Evolutionary conservation across 257 asterid species (phyloP).

Genomic region (Scutellaria minor): DNA sequence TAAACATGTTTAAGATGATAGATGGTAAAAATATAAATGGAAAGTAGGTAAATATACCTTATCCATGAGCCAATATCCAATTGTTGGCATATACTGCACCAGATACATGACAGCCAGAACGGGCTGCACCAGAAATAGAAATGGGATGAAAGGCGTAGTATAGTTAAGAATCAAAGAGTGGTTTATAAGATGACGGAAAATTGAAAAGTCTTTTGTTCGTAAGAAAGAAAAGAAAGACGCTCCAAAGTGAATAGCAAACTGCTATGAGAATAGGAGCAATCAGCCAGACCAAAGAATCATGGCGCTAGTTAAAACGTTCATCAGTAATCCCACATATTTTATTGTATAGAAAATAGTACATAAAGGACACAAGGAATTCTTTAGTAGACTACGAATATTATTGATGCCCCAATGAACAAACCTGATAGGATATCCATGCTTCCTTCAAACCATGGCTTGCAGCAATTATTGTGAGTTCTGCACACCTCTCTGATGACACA

Average conservation of each 20-base stretch:
- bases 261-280: neutral
- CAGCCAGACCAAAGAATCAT: slow-evolving; percentile 14
- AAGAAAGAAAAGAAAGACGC: slow-evolving; percentile 20
- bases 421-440: slow-evolving; percentile 99
- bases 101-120: slow-evolving; percentile 94
- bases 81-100: slow-evolving; percentile 79
- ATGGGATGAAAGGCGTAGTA: neutral
- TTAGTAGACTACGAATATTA: neutral
- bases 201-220: neutral
- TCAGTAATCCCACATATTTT: neutral
- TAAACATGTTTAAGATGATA: slow-evolving; percentile 13
- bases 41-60: slow-evolving; percentile 52
- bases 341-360: neutral
- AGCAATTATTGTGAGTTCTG: slow-evolving; percentile 89
- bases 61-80: slow-evolving; percentile 99
- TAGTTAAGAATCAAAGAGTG: slow-evolving; percentile 13
- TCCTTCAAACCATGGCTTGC: slow-evolving; percentile 96
- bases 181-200: neutral
- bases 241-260: slow-evolving; percentile 9
- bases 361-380: neutral
- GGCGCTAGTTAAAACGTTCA: neutral
- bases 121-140: slow-evolving; percentile 62
- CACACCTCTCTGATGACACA: slow-evolving; percentile 94
- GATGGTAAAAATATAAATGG: neutral
- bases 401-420: slow-evolving; percentile 33